Conservation (phyloP, 2,329 filamentous ascomycete species). For the Beauveria australis region DNA sequence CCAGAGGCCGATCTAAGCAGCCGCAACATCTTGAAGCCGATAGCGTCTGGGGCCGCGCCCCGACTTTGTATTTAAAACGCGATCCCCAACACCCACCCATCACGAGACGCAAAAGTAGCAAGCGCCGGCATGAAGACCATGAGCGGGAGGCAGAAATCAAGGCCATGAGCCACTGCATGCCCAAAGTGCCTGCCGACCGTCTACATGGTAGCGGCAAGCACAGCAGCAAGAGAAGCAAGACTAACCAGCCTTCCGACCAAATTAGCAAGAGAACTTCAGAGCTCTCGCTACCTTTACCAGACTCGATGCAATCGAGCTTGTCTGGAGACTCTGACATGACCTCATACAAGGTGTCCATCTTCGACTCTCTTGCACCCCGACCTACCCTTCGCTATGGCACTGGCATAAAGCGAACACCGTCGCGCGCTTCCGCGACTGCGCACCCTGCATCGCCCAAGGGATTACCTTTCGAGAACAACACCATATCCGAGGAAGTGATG, state of each 20-base stretch:
- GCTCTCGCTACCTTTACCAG: constrained; percentile 64
- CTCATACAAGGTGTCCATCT: constrained; percentile 70
- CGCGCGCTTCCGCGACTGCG: constrained; percentile 36
- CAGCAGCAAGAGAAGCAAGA: constrained; percentile 59
- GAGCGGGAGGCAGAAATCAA: constrained; percentile 81
- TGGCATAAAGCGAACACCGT: constrained; percentile 48
- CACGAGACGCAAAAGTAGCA: constrained; percentile 64
- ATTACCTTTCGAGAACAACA: constrained; percentile 39
- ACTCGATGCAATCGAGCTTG: constrained; percentile 68
- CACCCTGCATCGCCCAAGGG: constrained; percentile 43
- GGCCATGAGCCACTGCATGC: constrained; percentile 66
- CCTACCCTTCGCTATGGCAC: constrained; percentile 72
- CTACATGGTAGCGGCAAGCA: constrained; percentile 43
- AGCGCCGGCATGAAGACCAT: constrained; percentile 65
- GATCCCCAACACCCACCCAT: constrained; percentile 42
- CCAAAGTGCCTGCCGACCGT: constrained; percentile 48
- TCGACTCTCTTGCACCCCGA: constrained; percentile 76
- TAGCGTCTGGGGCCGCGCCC: constrained; percentile 25
- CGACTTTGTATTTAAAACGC: constrained; percentile 54
- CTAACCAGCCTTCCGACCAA: constrained; percentile 39
- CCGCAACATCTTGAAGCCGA: constrained; percentile 11
- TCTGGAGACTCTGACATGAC: constrained; percentile 64
- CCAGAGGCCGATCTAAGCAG: constrained; percentile 15
- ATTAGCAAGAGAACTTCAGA: constrained; percentile 60
- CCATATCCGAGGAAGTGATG: constrained; percentile 53